Evolutionary conservation across 2,329 filamentous ascomycete species (phyloP), one percentile per base, ranked within the genome.

Genomic region (Aspergillus calidoustus): DNA sequence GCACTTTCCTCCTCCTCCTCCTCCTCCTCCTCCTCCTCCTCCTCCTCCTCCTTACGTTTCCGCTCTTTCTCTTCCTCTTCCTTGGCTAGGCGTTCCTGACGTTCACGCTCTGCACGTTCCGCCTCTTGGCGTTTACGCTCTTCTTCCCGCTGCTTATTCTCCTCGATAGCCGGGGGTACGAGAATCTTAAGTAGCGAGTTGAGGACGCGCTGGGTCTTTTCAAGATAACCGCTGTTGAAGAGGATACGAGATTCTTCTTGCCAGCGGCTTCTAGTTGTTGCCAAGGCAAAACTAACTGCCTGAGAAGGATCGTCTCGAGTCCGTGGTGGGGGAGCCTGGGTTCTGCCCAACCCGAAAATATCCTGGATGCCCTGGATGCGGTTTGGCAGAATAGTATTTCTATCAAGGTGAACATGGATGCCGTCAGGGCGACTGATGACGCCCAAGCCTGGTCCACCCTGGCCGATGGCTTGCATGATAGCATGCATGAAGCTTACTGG

Each of bases 181-280:
- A 99, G 85, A 46, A 88, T 79, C 49, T 87, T 88, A 46, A 92
- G 81, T 28, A 99, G 85, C 2, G 87, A 84, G 67, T 86, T 89
- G 65, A 89, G 79, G 17, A 96, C 82, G 57, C 86, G 86, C 63
- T 86, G 82, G 2, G 88, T 85, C 72, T 91, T 91, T 53, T 97
- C 93, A 3, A 86, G 74, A 56, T 89, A 85, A 53, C 80, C 83
- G 23, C 82, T 78, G 28, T 91, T 91, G 76, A 95, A 98, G 0
- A 98, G 84, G 75, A 99, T 88, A 65, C 90, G 89, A 8, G 93
- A 89, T 76, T 98, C 96, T 72, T 97, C 92, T 72, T 91, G 87
- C 89, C 96, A 99, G 64, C 95, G 89, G 57, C 85, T 84, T 59
- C 85, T 82, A 1, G 95, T 98, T 8, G 86, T 83, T 43, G 87